Percentiles rank a stretch among this genome's conserved stretches.
These are phyloP conservation scores for Mycena pura DNA, from an alignment of 768 basidiomycete species.

Conservation along the genomic window DNA sequence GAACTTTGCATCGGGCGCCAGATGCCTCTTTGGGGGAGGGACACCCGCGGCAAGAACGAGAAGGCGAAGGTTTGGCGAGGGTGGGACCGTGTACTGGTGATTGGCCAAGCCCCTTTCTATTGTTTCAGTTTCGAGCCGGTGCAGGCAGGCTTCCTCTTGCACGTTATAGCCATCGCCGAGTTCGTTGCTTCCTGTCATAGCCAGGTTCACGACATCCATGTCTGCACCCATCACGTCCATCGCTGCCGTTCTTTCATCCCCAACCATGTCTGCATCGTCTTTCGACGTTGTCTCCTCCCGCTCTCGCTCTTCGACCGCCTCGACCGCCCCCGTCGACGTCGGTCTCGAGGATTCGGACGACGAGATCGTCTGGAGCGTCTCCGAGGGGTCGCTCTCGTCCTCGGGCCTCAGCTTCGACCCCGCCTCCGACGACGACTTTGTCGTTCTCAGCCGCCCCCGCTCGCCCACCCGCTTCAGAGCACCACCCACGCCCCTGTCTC, in stretches of 20 bases:
- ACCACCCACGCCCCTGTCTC: constrained; percentile 15
- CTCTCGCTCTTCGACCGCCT: constrained; percentile 29
- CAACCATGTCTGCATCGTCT: constrained; percentile 35
- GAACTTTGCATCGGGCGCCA: too few species aligned
- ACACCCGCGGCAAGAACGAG: too few species aligned
- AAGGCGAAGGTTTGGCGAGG: too few species aligned
- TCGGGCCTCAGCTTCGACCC: constrained; percentile 33
- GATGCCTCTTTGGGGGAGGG: too few species aligned
- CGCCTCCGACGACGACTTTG: constrained; percentile 58
- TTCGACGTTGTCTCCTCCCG: constrained; percentile 39
- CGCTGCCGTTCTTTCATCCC: constrained; percentile 29
- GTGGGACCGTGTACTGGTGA: too few species aligned
- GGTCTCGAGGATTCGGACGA: constrained; percentile 54
- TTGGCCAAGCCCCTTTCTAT: too few species aligned
- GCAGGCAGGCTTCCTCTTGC: constrained; percentile 27
- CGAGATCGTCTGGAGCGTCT: constrained; percentile 60
- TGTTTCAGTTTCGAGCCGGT: constrained; percentile 5
- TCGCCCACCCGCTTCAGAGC: constrained; percentile 28
- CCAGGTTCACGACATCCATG: too few species aligned
- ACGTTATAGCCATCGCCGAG: constrained; percentile 17
- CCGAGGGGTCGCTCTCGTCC: constrained; percentile 40
- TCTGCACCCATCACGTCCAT: constrained; percentile 20
- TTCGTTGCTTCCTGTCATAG: too few species aligned
- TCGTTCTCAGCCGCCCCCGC: constrained; percentile 48
- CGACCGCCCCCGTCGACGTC: constrained; percentile 25